Conservation (phyloP, 352 stramenopile genomes). For the Phytopythium delawarense region DNA sequence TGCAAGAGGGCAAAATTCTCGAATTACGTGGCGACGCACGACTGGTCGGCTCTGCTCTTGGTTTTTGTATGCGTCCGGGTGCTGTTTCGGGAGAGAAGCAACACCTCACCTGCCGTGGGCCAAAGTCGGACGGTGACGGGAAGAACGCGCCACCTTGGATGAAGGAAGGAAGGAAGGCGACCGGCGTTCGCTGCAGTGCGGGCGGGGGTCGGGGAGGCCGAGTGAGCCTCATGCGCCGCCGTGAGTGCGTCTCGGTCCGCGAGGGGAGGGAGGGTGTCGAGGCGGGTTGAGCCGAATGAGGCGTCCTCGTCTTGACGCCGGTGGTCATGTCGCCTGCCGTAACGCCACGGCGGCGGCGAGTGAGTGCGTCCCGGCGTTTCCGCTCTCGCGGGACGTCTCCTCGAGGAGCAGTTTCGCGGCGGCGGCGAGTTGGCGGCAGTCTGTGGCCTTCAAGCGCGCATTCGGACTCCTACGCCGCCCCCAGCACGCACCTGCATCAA, state of each 20-base stretch:
- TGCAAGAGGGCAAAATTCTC: constrained; percentile 21
- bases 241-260: no score
- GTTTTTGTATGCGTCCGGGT: constrained; percentile 20
- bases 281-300: no score
- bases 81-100: constrained; percentile 11
- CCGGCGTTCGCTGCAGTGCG: no score
- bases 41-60: constrained; percentile 15
- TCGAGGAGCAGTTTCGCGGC: not conserved
- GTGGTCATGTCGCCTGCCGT: not conserved
- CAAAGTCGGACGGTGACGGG: not conserved
- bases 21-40: constrained; percentile 32
- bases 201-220: no score
- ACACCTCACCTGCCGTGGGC: not conserved
- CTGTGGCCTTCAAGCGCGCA: no score
- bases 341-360: not conserved
- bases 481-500: no score
- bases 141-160: not conserved
- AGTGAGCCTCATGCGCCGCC: no score
- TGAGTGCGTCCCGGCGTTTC: not conserved
- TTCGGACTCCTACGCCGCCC: no score
- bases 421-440: not conserved
- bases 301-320: not conserved
- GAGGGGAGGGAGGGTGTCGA: no score
- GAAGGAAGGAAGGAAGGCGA: no score
- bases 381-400: not conserved